Conservation (phyloP, 1,139 yeast genomes). For the Entelexis sorbosivorans region DNA sequence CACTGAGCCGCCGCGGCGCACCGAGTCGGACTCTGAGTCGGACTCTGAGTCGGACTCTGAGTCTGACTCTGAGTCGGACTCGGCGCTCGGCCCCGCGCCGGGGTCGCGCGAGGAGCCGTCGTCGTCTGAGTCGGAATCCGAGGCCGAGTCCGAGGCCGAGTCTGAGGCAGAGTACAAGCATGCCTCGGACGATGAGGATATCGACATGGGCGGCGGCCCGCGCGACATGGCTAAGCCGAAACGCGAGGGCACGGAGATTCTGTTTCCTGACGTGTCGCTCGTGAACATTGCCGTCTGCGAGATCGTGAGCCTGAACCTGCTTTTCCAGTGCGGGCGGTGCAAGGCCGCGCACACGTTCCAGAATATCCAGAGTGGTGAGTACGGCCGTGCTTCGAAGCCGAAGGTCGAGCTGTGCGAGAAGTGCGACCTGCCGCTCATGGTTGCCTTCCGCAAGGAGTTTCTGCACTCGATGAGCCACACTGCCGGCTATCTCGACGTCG, state of each 20-base stretch:
- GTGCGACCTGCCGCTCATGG: constrained; percentile 31
- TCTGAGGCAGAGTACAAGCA: constrained; percentile 10
- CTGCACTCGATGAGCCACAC: constrained; percentile 27
- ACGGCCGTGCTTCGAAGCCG: constrained; percentile 32
- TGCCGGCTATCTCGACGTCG: constrained; percentile 33
- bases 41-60: constrained; percentile 4
- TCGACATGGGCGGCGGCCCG: constrained; percentile 16
- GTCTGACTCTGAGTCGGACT: constrained; percentile 1
- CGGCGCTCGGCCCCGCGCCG: neutral
- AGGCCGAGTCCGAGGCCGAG: constrained; percentile 10
- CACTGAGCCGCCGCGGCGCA: neutral
- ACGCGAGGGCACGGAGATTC: constrained; percentile 31
- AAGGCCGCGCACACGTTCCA: constrained; percentile 30
- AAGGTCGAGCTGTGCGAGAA: constrained; percentile 29
- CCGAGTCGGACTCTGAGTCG: no score
- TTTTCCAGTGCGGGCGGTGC: constrained; percentile 33
- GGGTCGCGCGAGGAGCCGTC: neutral
- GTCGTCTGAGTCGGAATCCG: constrained; percentile 11
- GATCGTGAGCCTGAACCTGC: constrained; percentile 29
- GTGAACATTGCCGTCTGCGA: constrained; percentile 31
- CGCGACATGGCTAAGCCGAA: constrained; percentile 20
- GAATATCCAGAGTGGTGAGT: constrained; percentile 31
- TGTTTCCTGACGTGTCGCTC: constrained; percentile 28
- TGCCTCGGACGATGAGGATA: constrained; percentile 20
- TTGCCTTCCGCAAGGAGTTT: constrained; percentile 32